Evolutionary conservation across 2,329 filamentous ascomycete species (phyloP).

Genomic region (Ambrosiella xylebori): DNA sequence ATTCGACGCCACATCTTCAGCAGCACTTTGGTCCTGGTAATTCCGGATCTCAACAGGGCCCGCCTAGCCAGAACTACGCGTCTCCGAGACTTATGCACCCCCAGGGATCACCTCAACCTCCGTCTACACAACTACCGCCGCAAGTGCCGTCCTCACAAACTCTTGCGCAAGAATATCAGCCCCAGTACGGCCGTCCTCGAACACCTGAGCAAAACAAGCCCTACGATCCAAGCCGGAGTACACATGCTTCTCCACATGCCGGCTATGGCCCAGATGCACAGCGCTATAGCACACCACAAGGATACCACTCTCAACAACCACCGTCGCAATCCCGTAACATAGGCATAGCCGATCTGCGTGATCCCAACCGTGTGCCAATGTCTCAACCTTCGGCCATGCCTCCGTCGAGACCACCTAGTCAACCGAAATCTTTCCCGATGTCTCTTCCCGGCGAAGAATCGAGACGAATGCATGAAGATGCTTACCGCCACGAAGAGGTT

Average conservation of each 20-base stretch:
- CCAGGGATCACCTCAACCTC: neutral
- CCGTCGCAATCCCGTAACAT: slow-evolving; percentile 25
- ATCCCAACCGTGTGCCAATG: slow-evolving; percentile 17
- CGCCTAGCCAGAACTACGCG: slow-evolving; percentile 32
- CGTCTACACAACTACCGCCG: neutral
- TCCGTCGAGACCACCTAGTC: slow-evolving; percentile 34
- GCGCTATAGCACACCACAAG: slow-evolving; percentile 42
- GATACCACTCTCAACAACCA: slow-evolving; percentile 23
- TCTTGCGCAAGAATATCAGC: slow-evolving; percentile 35
- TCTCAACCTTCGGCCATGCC: slow-evolving; percentile 16
- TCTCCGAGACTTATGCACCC: slow-evolving; percentile 35
- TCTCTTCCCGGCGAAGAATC: slow-evolving; percentile 26
- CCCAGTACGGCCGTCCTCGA: slow-evolving; percentile 45
- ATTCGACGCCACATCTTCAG: slow-evolving; percentile 15
- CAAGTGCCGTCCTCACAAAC: slow-evolving; percentile 1
- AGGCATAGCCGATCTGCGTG: slow-evolving; percentile 28
- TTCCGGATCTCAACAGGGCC: slow-evolving; percentile 22
- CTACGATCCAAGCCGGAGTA: slow-evolving; percentile 31
- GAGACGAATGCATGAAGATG: slow-evolving; percentile 27
- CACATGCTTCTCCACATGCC: slow-evolving; percentile 31
- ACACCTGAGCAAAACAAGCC: slow-evolving; percentile 52
- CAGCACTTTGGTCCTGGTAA: slow-evolving; percentile 25
- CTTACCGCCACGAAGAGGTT: slow-evolving; percentile 34
- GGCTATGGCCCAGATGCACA: slow-evolving; percentile 40
- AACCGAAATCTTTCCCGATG: slow-evolving; percentile 32